Evolutionary conservation across 2,329 filamentous ascomycete genomes (phyloP), one percentile per base, ranked within the genome.

Genomic region (Ascochyta clinopodiicola): DNA sequence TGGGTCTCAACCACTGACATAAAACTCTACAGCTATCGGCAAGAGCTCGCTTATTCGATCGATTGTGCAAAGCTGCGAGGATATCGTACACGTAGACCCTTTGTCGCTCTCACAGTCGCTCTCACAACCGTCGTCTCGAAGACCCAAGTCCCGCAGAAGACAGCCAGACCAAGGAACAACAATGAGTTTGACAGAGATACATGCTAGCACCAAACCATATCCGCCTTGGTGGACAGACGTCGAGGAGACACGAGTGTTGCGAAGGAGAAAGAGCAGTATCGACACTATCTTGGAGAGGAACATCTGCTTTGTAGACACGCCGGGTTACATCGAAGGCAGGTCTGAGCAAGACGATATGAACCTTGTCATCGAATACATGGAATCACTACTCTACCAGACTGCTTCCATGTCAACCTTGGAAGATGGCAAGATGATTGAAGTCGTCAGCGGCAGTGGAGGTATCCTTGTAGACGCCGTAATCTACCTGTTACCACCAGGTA

Each of bases 41-140:
- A 98, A 98, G 78, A 93, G 92, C 1, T 93, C 91, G 3, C 83
- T 98, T 44, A 90, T 98, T 66, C 91, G 89, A 71, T 91, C 92
- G 2, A 91, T 99, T 40, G 87, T 96, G 15, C 92, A 96, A 70
- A 83, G 81, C 3, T 96, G 92, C 73, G 87, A 93, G 69, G 91
- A 98, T 69, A 96, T 99, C 59, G 94, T 98, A 2, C 94, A 99
- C 72, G 87, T 96, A 48, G 94, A 98, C 70, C 83, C 89, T 3
- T 78, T 87, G 12, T 70, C 72, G 15, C 70, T 57, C 3, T 66
- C 64, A 6, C 62, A 62, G 10, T 68, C 72, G 45, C 44, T 69
- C 44, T 56, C 69, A 31, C 61, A 68, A 21, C 48, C 70, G 32
- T 54, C 61, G n/a, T 59, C 61, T 15, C 56, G 61, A 31, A 69